phyloP scores from a whole-genome alignment of 202 grass and related monocot species.

The Elaeis oleifera region DNA sequence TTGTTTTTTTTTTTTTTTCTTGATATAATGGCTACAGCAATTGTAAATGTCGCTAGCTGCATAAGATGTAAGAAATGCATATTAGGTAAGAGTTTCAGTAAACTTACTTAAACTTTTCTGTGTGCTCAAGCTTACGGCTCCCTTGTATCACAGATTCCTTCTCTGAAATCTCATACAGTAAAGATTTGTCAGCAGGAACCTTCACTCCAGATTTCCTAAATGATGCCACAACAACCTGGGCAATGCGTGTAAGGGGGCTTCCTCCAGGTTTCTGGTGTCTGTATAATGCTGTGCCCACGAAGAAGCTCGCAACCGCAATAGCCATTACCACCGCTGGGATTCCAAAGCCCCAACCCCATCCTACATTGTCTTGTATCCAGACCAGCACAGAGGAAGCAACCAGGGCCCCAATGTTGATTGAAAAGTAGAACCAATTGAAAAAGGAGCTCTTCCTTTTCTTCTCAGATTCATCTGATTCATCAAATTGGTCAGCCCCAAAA shows the following conservation, averaged over 20 bases:
- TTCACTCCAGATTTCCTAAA: constrained; percentile 37
- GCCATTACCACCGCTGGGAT: constrained; percentile 82
- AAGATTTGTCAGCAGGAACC: constrained; percentile 31
- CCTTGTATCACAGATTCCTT: constrained; percentile 64
- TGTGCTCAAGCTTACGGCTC: constrained; percentile 82
- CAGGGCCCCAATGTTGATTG: constrained; percentile 87
- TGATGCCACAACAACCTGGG: constrained; percentile 61
- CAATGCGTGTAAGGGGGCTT: constrained; percentile 68
- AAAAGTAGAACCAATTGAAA: constrained; percentile 98
- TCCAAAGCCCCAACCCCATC: constrained; percentile 92
- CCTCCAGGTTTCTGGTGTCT: constrained; percentile 70
- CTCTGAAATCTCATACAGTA: constrained; percentile 49
- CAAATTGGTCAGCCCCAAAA: constrained; percentile 87
- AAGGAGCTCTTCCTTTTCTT: constrained; percentile 72
- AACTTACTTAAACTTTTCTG: constrained; percentile 40
- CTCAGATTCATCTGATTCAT: constrained; percentile 52
- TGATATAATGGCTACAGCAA: too few species aligned
- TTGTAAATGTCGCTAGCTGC: too few species aligned
- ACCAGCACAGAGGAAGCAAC: constrained; percentile 74
- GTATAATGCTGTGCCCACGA: constrained; percentile 68
- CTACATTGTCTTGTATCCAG: constrained; percentile 76
- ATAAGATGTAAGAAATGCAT: too few species aligned
- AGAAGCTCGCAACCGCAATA: constrained; percentile 63
- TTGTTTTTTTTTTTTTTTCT: too few species aligned
- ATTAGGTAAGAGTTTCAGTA: not conserved